A percentile compares a stretch with the other conserved stretches of the same genome.
These are phyloP conservation scores for Russula earlei DNA, from an alignment of 768 basidiomycete species.

Conservation along the genomic window DNA sequence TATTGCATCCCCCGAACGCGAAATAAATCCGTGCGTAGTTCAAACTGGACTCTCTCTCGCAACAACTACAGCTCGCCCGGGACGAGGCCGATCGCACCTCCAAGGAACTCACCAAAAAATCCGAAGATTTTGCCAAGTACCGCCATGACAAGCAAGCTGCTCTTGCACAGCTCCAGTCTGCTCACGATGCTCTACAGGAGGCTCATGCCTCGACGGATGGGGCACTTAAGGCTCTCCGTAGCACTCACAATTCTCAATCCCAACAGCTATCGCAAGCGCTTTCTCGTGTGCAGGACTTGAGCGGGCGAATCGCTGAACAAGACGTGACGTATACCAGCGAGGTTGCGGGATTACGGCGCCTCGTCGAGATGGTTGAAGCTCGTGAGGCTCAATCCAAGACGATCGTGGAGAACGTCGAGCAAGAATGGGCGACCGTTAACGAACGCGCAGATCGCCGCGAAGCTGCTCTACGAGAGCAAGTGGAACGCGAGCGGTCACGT, in stretches of 20 bases:
- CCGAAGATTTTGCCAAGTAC: slow-evolving; percentile 78
- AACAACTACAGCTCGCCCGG: slow-evolving; percentile 72
- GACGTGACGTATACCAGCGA: slow-evolving; percentile 78
- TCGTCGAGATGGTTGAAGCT: slow-evolving; percentile 80
- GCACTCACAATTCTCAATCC: slow-evolving; percentile 58
- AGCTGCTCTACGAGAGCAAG: slow-evolving; percentile 54
- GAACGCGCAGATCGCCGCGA: slow-evolving; percentile 63
- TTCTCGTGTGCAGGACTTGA: slow-evolving; percentile 62
- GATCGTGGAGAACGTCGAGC: slow-evolving; percentile 74
- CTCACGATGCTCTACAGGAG: slow-evolving; percentile 64
- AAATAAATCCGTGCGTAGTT: slow-evolving; percentile 41
- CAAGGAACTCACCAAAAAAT: slow-evolving; percentile 57
- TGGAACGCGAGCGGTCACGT: slow-evolving; percentile 58
- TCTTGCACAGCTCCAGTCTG: slow-evolving; percentile 61
- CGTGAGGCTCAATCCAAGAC: slow-evolving; percentile 78
- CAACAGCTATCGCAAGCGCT: slow-evolving; percentile 73
- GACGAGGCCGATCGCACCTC: slow-evolving; percentile 66
- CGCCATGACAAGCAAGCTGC: slow-evolving; percentile 76
- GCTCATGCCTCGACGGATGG: slow-evolving; percentile 56
- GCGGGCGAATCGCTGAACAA: slow-evolving; percentile 72
- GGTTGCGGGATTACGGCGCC: slow-evolving; percentile 57
- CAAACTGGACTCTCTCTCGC: slow-evolving; percentile 73
- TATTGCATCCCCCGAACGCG: not conserved
- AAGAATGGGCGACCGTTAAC: slow-evolving; percentile 68
- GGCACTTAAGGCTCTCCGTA: slow-evolving; percentile 64